These are phyloP conservation scores for Linnemannia schmuckeri DNA, from an alignment of 192 early-diverging fungal genomes.

Conservation along the genomic window DNA sequence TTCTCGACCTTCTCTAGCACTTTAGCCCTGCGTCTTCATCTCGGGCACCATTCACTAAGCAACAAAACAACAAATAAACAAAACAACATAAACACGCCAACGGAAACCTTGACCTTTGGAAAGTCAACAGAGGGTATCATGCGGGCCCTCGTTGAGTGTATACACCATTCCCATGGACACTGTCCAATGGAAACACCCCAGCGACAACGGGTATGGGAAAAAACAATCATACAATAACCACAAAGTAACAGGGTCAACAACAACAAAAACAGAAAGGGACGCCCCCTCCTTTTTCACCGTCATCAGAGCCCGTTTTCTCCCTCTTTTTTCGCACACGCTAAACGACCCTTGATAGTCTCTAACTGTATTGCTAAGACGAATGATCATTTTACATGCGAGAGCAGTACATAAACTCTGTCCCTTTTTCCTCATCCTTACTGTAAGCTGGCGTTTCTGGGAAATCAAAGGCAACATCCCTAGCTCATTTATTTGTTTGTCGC, in stretches of 20 bases:
- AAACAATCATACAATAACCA: background rate
- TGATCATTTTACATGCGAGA: no score
- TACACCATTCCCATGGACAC: background rate
- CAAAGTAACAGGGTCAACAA: no score
- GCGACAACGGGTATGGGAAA: background rate
- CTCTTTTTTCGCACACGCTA: background rate
- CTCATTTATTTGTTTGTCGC: background rate
- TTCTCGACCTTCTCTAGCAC: background rate
- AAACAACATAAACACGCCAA: background rate
- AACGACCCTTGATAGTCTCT: background rate
- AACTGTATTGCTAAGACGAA: no score
- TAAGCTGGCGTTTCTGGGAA: no score
- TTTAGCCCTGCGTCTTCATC: background rate
- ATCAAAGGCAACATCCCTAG: background rate
- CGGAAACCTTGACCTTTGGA: background rate
- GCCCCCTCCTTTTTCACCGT: background rate
- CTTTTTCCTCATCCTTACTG: no score
- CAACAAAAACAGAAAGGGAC: background rate
- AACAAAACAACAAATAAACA: background rate
- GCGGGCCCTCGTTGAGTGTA: background rate
- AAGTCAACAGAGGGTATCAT: no score
- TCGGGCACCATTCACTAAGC: background rate
- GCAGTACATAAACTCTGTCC: no score
- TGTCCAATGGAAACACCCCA: background rate
- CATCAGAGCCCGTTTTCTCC: background rate